Evolutionary conservation across 768 basidiomycete species (phyloP).

Genomic region (Leucocoprinus birnbaumii): DNA sequence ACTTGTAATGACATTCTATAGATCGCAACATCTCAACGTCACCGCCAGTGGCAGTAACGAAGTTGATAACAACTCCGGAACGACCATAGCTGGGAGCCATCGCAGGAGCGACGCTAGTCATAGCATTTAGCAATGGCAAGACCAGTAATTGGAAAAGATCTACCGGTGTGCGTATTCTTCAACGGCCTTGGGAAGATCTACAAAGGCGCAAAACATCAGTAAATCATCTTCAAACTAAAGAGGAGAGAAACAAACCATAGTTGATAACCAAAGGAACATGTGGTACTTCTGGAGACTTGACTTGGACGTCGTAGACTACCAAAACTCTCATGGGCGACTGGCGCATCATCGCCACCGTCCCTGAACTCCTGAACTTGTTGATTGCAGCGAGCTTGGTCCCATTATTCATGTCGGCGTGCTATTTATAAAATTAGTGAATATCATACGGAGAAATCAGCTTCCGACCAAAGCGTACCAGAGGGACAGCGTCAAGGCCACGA

Average conservation of each 20-base stretch:
- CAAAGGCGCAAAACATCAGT: background rate
- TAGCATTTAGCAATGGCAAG: slow-evolving; percentile 7
- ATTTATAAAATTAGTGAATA: background rate
- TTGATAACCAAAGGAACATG: slow-evolving; percentile 94
- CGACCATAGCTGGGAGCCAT: slow-evolving; percentile 83
- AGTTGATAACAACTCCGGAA: slow-evolving; percentile 92
- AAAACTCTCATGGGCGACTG: slow-evolving; percentile 72
- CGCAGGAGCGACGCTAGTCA: slow-evolving; percentile 74
- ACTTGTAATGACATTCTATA: slow-evolving; percentile 99
- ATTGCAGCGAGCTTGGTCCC: slow-evolving; percentile 78
- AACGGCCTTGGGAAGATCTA: slow-evolving; percentile 90
- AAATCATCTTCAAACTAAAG: slow-evolving; percentile 4
- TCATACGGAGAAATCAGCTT: slow-evolving; percentile 10
- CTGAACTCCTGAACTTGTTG: slow-evolving; percentile 74
- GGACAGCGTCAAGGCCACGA: slow-evolving; percentile 83
- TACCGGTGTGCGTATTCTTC: slow-evolving; percentile 97
- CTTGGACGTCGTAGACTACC: slow-evolving; percentile 90
- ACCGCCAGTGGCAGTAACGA: slow-evolving; percentile 95
- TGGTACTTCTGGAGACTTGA: slow-evolving; percentile 86
- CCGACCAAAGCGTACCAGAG: slow-evolving; percentile 69
- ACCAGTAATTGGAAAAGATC: slow-evolving; percentile 14
- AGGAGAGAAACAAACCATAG: slow-evolving; percentile 56
- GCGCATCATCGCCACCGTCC: slow-evolving; percentile 52
- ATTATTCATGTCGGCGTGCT: slow-evolving; percentile 94
- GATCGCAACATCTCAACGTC: slow-evolving; percentile 98